These are phyloP conservation scores for Kodamaea alishanica DNA, from an alignment of 1,139 yeast species.

Conservation along the genomic window DNA sequence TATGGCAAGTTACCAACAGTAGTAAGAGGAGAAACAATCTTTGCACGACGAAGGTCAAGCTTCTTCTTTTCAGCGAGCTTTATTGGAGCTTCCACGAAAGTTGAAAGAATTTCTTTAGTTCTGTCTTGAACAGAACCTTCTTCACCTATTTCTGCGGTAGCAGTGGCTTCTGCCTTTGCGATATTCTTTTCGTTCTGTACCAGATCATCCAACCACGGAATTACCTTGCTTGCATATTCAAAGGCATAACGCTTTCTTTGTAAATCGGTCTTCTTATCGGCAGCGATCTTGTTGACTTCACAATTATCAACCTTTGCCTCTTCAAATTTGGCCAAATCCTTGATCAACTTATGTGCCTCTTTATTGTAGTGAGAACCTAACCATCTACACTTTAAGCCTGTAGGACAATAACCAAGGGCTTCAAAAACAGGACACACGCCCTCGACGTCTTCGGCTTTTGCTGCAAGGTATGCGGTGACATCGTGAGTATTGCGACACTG, in stretches of 20 bases:
- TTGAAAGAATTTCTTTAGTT: slow-evolving; percentile 40
- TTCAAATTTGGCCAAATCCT: slow-evolving; percentile 40
- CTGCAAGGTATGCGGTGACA: slow-evolving; percentile 54
- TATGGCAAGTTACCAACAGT: slow-evolving; percentile 97
- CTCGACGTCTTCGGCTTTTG: slow-evolving; percentile 68
- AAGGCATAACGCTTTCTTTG: slow-evolving; percentile 63
- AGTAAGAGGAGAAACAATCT: slow-evolving; percentile 91
- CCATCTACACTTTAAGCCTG: slow-evolving; percentile 93
- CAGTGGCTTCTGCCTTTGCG: slow-evolving; percentile 31
- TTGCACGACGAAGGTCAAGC: slow-evolving; percentile 64
- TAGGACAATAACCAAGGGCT: slow-evolving; percentile 85
- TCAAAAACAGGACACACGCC: slow-evolving; percentile 81
- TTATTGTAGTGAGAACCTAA: slow-evolving; percentile 64
- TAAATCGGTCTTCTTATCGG: slow-evolving; percentile 50
- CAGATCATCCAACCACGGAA: slow-evolving; percentile 51
- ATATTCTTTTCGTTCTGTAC: slow-evolving; percentile 37
- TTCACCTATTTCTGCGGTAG: slow-evolving; percentile 14
- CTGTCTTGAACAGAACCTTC: slow-evolving; percentile 21
- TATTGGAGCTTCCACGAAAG: slow-evolving; percentile 74
- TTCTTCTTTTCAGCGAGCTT: slow-evolving; percentile 77
- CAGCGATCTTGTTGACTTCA: slow-evolving; percentile 65
- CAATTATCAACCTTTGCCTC: slow-evolving; percentile 34
- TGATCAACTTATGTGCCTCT: slow-evolving; percentile 44
- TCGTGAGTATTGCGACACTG: slow-evolving; percentile 79
- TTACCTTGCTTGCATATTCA: slow-evolving; percentile 50